Evolutionary conservation across 768 basidiomycete species (phyloP), one percentile per base, ranked within the genome.

Genomic region (Auriscalpium vulgare): DNA sequence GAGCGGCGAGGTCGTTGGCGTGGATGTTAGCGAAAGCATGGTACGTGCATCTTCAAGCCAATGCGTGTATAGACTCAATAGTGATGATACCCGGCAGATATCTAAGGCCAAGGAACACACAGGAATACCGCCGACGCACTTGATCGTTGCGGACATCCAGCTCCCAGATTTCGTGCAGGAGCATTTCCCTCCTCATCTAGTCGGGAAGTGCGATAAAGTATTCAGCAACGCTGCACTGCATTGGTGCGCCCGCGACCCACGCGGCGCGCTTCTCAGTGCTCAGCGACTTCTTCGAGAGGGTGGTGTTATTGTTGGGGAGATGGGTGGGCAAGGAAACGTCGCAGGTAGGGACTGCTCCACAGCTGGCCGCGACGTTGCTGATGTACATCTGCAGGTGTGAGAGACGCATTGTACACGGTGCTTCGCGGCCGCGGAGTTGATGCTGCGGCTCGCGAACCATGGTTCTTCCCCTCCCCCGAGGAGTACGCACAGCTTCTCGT

Each of bases 181-280:
- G 14, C 51, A 38, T 38, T 57, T 70, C n/a, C 64, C 69, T 0
- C 55, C 62, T 0, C 59, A 62, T 16, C 53, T 63, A 23, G 71
- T 71, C 8, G 71, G 69, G 29, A 72, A 73, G 48, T 89, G 84
- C 59, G 87, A 91, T 64, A 83, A 81, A 0, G 85, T 87, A 2
- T 94, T 94, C 72, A 85, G 84, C 53, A 91, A 87, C 59, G 88
- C 92, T 0, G 76, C 79, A 4, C 65, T 94, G 59, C 91, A 95
- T 63, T 94, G 91, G 91, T 93, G 90, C 70, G 92, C 89, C 67
- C 71, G 72, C 5, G 75, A 86, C 61, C 92, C 91, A 1, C 67
- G 63, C 2, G 83, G 80, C 1, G 90, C 91, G 9, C 66, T 91
- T 10, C 68, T 75, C 13, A 77, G 82, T 50, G 77, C 79, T n/a